Conservation (phyloP, 371 early-diverging fungal genomes). For the Funneliformis caledonium region DNA sequence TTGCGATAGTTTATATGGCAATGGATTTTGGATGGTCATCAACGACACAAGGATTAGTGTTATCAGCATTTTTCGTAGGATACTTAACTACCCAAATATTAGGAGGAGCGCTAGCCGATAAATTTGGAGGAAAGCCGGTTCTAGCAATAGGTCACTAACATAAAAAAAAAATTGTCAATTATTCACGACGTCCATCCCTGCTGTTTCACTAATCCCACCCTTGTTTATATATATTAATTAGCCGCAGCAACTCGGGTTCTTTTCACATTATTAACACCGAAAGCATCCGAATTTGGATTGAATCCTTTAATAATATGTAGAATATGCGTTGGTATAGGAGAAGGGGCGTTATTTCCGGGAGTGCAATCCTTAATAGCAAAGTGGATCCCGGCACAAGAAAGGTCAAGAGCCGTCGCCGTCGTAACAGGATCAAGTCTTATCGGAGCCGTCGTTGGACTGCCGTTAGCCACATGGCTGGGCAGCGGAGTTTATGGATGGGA, state of each 20-base stretch:
- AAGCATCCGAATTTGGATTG: constrained; percentile 41
- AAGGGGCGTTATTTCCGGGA: constrained; percentile 37
- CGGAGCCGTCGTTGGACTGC: constrained; percentile 47
- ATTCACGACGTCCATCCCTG: too few relatives aligned
- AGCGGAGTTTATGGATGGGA: constrained; percentile 48
- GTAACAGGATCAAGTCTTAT: constrained; percentile 43
- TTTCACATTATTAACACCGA: constrained; percentile 45
- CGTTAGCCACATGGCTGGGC: constrained; percentile 47
- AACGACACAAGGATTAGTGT: constrained; percentile 44
- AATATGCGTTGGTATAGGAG: neutral
- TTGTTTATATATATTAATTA: neutral
- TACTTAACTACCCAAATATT: constrained; percentile 47
- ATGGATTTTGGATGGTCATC: constrained; percentile 44
- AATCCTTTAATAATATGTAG: constrained; percentile 31
- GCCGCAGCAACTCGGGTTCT: constrained; percentile 44
- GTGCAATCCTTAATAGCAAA: constrained; percentile 46
- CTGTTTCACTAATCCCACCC: too few relatives aligned
- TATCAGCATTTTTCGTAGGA: constrained; percentile 49
- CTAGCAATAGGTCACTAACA: constrained; percentile 43
- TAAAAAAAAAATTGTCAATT: too few relatives aligned
- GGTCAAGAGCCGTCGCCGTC: constrained; percentile 45
- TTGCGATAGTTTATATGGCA: constrained; percentile 48
- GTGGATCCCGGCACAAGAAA: constrained; percentile 47
- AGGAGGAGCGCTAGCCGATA: constrained; percentile 49
- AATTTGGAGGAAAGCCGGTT: constrained; percentile 47